phyloP scores from a whole-genome alignment of 78 protist genomes.

The Paulinella micropora region DNA sequence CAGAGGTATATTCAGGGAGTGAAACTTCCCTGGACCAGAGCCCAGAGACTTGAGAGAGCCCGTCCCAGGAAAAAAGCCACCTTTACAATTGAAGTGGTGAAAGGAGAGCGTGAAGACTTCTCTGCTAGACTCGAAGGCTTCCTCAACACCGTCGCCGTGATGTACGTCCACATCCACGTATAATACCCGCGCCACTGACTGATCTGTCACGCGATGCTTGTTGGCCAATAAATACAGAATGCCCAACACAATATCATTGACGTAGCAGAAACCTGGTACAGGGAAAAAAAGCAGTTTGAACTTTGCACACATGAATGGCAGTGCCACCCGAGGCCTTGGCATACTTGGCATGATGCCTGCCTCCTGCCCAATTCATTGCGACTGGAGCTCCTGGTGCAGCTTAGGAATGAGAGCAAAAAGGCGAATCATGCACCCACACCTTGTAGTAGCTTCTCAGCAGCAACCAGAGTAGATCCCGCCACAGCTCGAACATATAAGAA shows the following conservation, averaged over 20 bases:
- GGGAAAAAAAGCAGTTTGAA: too few species aligned
- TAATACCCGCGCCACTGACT: too few species aligned
- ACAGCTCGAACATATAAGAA: too few species aligned
- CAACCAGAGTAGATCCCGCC: too few species aligned
- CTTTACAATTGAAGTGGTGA: too few species aligned
- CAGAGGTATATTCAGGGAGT: conserved; percentile 86
- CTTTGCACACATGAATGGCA: too few species aligned
- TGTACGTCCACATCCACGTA: conserved; percentile 95
- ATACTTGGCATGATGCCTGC: conserved; percentile 91
- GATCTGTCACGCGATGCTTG: conserved; percentile 80
- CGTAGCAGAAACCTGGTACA: conserved; percentile 99
- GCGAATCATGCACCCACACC: too few species aligned
- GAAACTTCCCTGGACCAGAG: conserved; percentile 59
- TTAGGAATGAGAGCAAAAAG: too few species aligned
- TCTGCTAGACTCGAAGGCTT: conserved; percentile 78
- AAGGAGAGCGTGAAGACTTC: conserved; percentile 86
- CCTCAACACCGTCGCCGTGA: conserved; percentile 93
- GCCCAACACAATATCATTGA: conserved; percentile 93
- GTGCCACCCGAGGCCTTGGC: conserved; percentile 53
- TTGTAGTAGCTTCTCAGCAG: too few species aligned
- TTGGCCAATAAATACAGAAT: conserved; percentile 76
- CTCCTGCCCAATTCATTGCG: conserved; percentile 86
- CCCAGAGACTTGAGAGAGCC: conserved; percentile 60
- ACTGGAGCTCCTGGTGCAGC: too few species aligned
- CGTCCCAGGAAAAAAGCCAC: conserved; percentile 84